These are phyloP conservation scores for Calonectria pseudoreteaudii DNA, from an alignment of 2,329 filamentous ascomycete genomes.

Conservation along the genomic window DNA sequence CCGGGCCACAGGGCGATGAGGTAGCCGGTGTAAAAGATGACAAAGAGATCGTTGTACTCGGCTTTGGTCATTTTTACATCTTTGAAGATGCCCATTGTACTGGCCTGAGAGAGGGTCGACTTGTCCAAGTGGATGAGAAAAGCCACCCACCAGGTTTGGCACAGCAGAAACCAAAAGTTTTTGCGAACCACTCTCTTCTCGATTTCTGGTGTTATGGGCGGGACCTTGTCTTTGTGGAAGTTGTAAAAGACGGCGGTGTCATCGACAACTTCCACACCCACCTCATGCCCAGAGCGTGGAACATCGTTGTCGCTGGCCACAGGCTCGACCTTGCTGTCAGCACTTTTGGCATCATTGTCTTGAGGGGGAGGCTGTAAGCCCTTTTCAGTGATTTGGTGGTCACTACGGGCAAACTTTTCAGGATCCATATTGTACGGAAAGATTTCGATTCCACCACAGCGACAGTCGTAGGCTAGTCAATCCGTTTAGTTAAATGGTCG, in stretches of 20 bases:
- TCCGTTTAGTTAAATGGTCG: not conserved
- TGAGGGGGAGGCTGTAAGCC: too few relatives aligned
- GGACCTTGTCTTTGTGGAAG: not conserved
- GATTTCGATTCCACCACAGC: not conserved
- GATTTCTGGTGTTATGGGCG: not conserved
- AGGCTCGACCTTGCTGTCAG: not conserved
- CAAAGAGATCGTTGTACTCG: not conserved
- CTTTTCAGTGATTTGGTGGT: not conserved
- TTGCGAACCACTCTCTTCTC: not conserved
- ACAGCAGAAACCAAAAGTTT: constrained; percentile 18
- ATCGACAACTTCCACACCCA: not conserved
- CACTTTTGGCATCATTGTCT: not conserved
- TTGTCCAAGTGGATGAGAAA: constrained; percentile 24
- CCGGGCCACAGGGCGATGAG: not conserved
- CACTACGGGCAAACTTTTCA: not conserved
- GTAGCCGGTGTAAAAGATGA: not conserved
- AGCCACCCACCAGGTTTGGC: constrained; percentile 16
- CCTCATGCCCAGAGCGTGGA: not conserved
- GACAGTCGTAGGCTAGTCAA: not conserved
- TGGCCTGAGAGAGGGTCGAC: constrained; percentile 17
- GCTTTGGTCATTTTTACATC: not conserved
- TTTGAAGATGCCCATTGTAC: constrained; percentile 20
- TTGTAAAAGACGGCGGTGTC: not conserved
- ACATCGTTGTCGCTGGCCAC: not conserved
- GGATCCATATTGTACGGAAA: not conserved